A percentile compares a stretch with the other conserved stretches of the same genome.
Conservation (phyloP, 352 stramenopile genomes). For the Phytophthora litchii region DNA sequence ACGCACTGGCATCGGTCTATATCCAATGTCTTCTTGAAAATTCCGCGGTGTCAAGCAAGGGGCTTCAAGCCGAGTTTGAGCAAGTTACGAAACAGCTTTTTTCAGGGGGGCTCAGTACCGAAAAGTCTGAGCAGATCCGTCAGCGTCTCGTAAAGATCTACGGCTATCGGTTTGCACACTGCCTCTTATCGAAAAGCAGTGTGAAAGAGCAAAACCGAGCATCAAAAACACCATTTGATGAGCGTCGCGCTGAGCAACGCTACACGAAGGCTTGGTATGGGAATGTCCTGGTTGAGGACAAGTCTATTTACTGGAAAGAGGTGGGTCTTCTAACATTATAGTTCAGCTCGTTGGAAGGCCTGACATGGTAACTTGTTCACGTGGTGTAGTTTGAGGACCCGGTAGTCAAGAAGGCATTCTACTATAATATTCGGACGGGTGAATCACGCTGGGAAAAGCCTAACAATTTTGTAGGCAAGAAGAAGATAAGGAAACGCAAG, state of each 20-base stretch:
- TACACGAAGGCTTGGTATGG: slow-evolving; percentile 45
- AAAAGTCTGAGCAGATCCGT: slow-evolving; percentile 32
- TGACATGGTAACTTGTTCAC: slow-evolving; percentile 1
- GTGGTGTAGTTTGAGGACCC: slow-evolving; percentile 54
- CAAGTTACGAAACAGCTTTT: slow-evolving; percentile 27
- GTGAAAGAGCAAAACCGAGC: slow-evolving; percentile 31
- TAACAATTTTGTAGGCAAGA: slow-evolving; percentile 42
- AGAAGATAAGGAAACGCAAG: slow-evolving; percentile 28
- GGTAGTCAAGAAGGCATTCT: slow-evolving; percentile 50
- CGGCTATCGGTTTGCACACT: slow-evolving; percentile 60
- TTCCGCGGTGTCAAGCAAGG: not conserved
- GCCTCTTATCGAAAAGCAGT: slow-evolving; percentile 54
- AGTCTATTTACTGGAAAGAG: slow-evolving; percentile 72
- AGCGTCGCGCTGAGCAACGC: slow-evolving; percentile 42
- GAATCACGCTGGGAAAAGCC: slow-evolving; percentile 69
- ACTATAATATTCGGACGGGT: slow-evolving; percentile 74
- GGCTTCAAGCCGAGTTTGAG: slow-evolving; percentile 27
- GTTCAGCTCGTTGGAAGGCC: not conserved
- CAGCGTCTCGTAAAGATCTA: slow-evolving; percentile 42
- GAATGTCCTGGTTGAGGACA: slow-evolving; percentile 46
- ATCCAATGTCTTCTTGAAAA: slow-evolving; percentile 15
- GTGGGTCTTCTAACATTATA: slow-evolving; percentile 16
- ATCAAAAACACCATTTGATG: slow-evolving; percentile 38
- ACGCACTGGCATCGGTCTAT: slow-evolving; percentile 50
- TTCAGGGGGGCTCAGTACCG: slow-evolving; percentile 18